Base-by-base conservation (phyloP, 352 stramenopile genomes). In the Pythium aristosporum region DNA sequence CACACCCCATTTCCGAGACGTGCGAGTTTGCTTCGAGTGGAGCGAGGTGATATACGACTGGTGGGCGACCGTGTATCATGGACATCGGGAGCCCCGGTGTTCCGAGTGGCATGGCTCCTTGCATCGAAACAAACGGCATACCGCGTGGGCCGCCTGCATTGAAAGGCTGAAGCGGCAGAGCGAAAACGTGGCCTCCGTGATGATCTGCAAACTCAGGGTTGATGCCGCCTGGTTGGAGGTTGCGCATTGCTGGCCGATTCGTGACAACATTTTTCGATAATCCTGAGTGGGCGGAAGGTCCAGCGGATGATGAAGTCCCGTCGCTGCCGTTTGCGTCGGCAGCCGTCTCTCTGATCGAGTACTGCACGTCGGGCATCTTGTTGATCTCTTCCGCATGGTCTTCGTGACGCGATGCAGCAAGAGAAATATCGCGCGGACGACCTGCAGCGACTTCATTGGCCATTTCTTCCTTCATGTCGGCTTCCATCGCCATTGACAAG, bases 401-500 rank as follows among this genome's bases (percentile, higher is more conserved):
- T 5, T 57, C 16, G 30, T 37, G 39, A 23, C 16, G 51, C 8
- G 10, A 34, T 46, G 51, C 8, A 21, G 28, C 23, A 13, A 37
- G 47, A 9, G 47, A 21, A 9, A 16, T 3, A 12, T 11, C 47
- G 3, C 25, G 21, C n/a, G 47, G 8, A 20, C 21, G 47, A n/a
- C 11, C 12, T n/a, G 25, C 6, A 21, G 16, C 47, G 12, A 34
- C 47, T n/a, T 53, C 23, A 36, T 36, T 52, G 5, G 46, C 1
- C 9, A 46, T 36, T 9, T 36, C 23, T 8, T 52, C 23, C 25
- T 32, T n/a, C n/a, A 32, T 8, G 15, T 47, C 21, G 1, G 57
- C 30, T 21, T 68, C 66, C 66, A 73, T 73, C 12, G 66, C 66
- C 66, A 73, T 59, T n/a, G 49, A 32, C 39, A 73, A 46, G 8